phyloP scores from a whole-genome alignment of 1,139 yeast species.

The Pichia sp. region DNA sequence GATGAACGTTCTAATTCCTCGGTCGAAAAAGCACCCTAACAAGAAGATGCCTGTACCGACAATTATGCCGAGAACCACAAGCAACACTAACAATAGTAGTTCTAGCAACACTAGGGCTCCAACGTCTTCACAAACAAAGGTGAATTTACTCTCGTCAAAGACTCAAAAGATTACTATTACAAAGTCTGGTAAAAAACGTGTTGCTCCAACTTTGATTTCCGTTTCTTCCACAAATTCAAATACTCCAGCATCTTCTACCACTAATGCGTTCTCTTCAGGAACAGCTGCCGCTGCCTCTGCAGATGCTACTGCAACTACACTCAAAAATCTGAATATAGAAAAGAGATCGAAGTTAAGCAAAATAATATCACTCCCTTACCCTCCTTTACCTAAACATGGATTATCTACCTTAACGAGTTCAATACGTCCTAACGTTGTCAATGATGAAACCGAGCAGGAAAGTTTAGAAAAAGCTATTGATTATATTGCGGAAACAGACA shows the following conservation, averaged over 20 bases:
- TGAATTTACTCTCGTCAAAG: slow-evolving; percentile 21
- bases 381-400: slow-evolving; percentile 45
- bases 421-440: slow-evolving; percentile 29
- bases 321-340: slow-evolving; percentile 1
- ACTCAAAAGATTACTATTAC: slow-evolving; percentile 54
- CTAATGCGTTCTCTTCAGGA: neutral
- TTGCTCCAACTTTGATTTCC: slow-evolving; percentile 74
- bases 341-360: slow-evolving; percentile 24
- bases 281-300: slow-evolving; percentile 7
- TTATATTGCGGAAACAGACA: slow-evolving; percentile 28
- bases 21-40: slow-evolving; percentile 31
- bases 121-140: slow-evolving; percentile 13
- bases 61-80: slow-evolving; percentile 13
- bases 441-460: slow-evolving; percentile 16
- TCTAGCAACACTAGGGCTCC: slow-evolving; percentile 3
- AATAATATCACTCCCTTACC: slow-evolving; percentile 29
- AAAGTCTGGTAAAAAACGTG: slow-evolving; percentile 80
- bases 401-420: slow-evolving; percentile 47
- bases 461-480: slow-evolving; percentile 30
- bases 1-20: slow-evolving; percentile 27
- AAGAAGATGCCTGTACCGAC: slow-evolving; percentile 22
- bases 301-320: neutral
- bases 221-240: slow-evolving; percentile 23
- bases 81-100: neutral
- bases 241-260: neutral